Conservation (phyloP, 208 protist species). For the Trypanosoma lewisi region DNA sequence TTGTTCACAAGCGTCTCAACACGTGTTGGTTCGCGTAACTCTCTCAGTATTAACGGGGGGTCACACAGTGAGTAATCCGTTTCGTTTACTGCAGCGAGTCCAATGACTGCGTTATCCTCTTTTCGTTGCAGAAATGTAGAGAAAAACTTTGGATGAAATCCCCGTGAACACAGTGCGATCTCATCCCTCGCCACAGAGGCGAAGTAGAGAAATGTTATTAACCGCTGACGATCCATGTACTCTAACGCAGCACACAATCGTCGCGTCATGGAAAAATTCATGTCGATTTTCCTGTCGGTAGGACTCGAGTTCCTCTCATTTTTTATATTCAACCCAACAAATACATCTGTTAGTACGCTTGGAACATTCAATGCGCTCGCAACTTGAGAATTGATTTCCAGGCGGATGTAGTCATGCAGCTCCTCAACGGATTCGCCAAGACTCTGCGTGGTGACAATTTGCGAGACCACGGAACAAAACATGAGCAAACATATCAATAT, state of each 20-base stretch:
- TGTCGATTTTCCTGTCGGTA: neutral
- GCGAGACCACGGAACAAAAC: neutral
- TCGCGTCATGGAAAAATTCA: constrained; percentile 12
- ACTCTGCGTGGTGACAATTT: neutral
- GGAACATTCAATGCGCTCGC: constrained; percentile 2
- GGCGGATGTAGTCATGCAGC: constrained; percentile 5
- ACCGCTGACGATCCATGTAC: constrained; percentile 1
- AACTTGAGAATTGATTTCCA: constrained; percentile 8
- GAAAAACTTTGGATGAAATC: constrained; percentile 2
- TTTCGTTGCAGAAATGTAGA: neutral
- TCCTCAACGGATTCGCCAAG: neutral
- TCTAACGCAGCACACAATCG: constrained; percentile 8
- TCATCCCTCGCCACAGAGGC: constrained; percentile 7
- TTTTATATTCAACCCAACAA: constrained; percentile 2
- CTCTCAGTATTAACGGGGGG: neutral
- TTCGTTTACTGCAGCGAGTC: constrained; percentile 1
- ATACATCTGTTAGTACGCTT: neutral
- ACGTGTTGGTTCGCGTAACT: neutral
- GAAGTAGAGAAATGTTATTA: constrained; percentile 3
- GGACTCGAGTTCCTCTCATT: neutral
- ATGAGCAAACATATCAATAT: neutral
- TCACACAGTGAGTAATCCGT: neutral
- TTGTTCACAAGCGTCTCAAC: constrained; percentile 4
- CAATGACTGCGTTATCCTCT: neutral
- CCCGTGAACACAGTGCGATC: constrained; percentile 12